Evolutionary conservation across 805 yeast species (phyloP), one percentile per base, ranked within the genome.

Genomic region (Yamadazyma nakazawae): DNA sequence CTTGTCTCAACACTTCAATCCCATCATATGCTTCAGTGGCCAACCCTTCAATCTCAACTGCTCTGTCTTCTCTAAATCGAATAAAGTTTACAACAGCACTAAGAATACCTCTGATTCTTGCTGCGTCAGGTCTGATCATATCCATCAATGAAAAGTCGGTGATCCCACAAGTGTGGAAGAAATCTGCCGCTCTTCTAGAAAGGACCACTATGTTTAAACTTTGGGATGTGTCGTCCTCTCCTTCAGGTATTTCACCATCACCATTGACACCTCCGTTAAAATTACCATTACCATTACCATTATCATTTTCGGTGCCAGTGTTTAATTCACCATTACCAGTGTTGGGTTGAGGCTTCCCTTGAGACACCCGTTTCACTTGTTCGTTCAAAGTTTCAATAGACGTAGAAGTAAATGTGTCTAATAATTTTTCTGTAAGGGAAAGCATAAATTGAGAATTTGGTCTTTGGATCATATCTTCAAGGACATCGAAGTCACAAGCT

Each of bases 71-170:
- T 54, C 96, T 75, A 58, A 86, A 89, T 47, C 92, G 69, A 1
- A 95, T 95, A 71, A 80, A 90, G 61, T 90, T 90, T 18, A 89
- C 85, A 42, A 89, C 81, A 0, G 94, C 94, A 60, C 96, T 88
- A 24, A 89, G 63, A 17, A 88, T 72, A 40, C 92, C 68, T 51
- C 81, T 69, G 1, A 80, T 72, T 48, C 96, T 70, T 34, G 62
- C 64, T 0, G 86, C 70, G n/a, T 89, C 96, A 0, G 97, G 97
- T 53, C 81, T 81, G 48, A 79, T 72, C 26, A 90, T 68, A 66
- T 90, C 97, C 67, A 79, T 72, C 42, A 89, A 70, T 37, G 82
- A 78, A 58, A 89, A 86, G 62, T 90, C 96, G 47, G 79, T 74
- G 2, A 90, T 78, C 0, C 96, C 96, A 59, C 92, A 83, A 48